These are phyloP conservation scores for Picochlorum sp. DNA, from an alignment of 139 green algal genomes.

Conservation along the genomic window DNA sequence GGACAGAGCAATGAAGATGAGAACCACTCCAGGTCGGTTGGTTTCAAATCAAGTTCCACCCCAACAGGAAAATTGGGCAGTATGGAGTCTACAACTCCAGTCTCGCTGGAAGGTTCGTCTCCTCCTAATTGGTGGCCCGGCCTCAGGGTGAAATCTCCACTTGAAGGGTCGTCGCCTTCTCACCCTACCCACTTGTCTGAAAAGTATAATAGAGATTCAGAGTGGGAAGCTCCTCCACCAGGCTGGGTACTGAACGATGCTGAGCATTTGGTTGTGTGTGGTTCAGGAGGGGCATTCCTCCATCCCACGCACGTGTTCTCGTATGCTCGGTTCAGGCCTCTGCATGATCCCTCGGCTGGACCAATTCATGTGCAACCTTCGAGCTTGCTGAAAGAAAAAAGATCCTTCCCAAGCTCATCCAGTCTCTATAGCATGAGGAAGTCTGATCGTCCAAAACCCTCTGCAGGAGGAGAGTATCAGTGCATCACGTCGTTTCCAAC, in stretches of 20 bases:
- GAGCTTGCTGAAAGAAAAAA: conserved; percentile 21
- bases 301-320: conserved; percentile 84
- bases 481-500: conserved; percentile 57
- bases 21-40: no score
- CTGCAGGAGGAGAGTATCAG: conserved; percentile 49
- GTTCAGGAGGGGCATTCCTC: conserved; percentile 70
- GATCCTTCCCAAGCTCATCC: conserved; percentile 11
- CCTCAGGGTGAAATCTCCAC: not conserved
- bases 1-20: no score
- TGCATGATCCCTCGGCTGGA: conserved; percentile 45
- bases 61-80: not conserved
- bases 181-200: no score
- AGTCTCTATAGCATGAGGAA: conserved; percentile 10
- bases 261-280: conserved; percentile 76
- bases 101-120: not conserved
- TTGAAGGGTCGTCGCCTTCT: not conserved
- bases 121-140: not conserved
- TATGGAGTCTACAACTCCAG: not conserved
- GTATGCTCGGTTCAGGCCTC: conserved; percentile 41
- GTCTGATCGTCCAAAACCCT: not conserved
- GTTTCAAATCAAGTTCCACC: no score
- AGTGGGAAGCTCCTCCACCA: conserved; percentile 19
- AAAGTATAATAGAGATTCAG: not conserved
- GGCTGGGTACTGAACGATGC: conserved; percentile 45
- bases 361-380: conserved; percentile 25